Evolutionary conservation across 345 rosid species (phyloP), one percentile per base, ranked within the genome.

Genomic region (Erucastrum elatum): DNA sequence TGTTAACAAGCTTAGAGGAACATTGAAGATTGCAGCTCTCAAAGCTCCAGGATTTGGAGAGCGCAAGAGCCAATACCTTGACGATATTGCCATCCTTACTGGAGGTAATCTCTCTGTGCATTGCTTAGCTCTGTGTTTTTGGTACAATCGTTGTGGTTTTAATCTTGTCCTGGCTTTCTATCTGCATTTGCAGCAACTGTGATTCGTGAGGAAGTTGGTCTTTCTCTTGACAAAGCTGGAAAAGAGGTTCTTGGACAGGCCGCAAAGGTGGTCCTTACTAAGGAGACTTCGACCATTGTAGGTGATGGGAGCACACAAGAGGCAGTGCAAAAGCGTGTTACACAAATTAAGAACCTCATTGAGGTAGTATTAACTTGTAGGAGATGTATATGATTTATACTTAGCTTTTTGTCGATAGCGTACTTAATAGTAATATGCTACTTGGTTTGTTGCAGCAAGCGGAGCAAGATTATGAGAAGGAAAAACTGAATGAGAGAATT

Each of bases 281-380:
- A 96, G 87, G 99, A 96, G 80, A 82, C 86, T 2, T 87, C 97
- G 2, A 93, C 97, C 64, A 90, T 96, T 37, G 97, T 96, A 13
- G 98, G 97, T 69, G 99, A 96, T 84, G 99, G 99, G 33, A 96
- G 90, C 89, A 91, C 97, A 69, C 98, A 96, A 81, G 98, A 93
- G 63, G 97, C 83, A 63, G 99, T 93, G 73, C 89, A 73, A 84
- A 96, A 89, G 87, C 88, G 97, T 82, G 98, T 96, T 78, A 87
- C 87, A 10, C 99, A 93, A 77, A 96, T 96, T 71, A 91, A 76
- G 82, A 96, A 87, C 82, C 96, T 96, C 39, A 91, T 93, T 76
- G 98, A 91, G 93, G 97, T 90, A 65, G 97, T 90, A 65, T 21
- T 17, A 71, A 25, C 3, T 67, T 9, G 17, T 53, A 53, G 60